Evolutionary conservation across 768 basidiomycete genomes (phyloP).

Genomic region (Russula brevipes): DNA sequence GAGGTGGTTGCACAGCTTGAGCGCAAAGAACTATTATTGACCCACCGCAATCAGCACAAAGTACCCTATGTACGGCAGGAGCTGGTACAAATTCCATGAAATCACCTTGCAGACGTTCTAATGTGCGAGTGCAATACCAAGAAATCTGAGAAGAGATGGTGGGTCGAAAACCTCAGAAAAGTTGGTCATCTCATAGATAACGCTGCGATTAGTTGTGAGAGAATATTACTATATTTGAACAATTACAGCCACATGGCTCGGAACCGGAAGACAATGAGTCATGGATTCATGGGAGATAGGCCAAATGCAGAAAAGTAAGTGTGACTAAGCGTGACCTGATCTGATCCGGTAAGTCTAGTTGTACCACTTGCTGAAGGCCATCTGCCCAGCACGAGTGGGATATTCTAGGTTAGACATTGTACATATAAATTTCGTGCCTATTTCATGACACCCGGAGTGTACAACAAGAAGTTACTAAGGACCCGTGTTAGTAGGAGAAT

Average conservation of each 20-base stretch:
- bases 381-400: background rate
- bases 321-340: constrained; percentile 3
- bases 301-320: no score
- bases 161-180: background rate
- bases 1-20: background rate
- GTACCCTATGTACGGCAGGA: constrained; percentile 73
- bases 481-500: background rate
- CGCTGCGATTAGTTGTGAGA: constrained; percentile 2
- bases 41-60: constrained; percentile 86
- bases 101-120: background rate
- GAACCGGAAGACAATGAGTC: background rate
- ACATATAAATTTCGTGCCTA: background rate
- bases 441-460: background rate
- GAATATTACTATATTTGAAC: background rate
- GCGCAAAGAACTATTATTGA: background rate
- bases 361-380: background rate
- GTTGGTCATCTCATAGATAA: constrained; percentile 3
- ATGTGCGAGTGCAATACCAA: background rate
- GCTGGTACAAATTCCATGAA: constrained; percentile 75
- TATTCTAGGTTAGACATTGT: constrained; percentile 18
- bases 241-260: background rate
- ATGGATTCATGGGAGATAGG: constrained; percentile 4
- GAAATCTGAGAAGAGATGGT: background rate
- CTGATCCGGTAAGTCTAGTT: constrained; percentile 16
- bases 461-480: constrained; percentile 2